These are phyloP conservation scores for Sporothrix pseudoabietina DNA, from an alignment of 2,329 filamentous ascomycete species.

Conservation along the genomic window DNA sequence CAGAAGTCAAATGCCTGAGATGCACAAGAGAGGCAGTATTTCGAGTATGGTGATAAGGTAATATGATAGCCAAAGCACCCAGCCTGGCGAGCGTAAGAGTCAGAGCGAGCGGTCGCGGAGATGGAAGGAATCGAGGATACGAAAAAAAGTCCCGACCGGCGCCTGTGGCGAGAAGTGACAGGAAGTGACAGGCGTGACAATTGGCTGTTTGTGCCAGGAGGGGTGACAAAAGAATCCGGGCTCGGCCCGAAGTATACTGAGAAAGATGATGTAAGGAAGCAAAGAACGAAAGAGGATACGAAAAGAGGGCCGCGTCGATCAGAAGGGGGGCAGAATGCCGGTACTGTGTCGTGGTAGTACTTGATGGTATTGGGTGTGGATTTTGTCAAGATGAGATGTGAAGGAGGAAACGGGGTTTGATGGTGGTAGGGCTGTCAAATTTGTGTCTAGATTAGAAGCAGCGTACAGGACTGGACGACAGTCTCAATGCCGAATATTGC, in stretches of 20 bases:
- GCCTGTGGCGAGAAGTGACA: neutral
- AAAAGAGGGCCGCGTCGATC: neutral
- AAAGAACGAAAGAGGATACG: neutral
- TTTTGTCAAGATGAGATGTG: neutral
- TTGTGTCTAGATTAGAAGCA: slow-evolving; percentile 5
- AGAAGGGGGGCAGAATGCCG: neutral
- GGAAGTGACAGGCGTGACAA: neutral
- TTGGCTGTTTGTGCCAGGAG: neutral
- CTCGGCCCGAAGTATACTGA: neutral
- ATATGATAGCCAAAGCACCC: neutral
- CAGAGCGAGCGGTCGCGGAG: neutral
- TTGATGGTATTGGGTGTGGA: neutral
- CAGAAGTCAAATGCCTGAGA: neutral
- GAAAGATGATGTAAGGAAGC: neutral
- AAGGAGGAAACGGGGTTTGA: neutral
- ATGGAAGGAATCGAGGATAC: neutral
- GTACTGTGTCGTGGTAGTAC: neutral
- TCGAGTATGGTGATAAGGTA: neutral
- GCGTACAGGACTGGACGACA: neutral
- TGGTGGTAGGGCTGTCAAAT: neutral
- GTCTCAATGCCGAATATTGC: slow-evolving; percentile 15
- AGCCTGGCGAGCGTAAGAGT: neutral
- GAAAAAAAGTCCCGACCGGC: neutral
- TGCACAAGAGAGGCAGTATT: slow-evolving; percentile 9
- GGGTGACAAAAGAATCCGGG: neutral